phyloP scores from a whole-genome alignment of 139 green algal species.

The Chlorella sp. region DNA sequence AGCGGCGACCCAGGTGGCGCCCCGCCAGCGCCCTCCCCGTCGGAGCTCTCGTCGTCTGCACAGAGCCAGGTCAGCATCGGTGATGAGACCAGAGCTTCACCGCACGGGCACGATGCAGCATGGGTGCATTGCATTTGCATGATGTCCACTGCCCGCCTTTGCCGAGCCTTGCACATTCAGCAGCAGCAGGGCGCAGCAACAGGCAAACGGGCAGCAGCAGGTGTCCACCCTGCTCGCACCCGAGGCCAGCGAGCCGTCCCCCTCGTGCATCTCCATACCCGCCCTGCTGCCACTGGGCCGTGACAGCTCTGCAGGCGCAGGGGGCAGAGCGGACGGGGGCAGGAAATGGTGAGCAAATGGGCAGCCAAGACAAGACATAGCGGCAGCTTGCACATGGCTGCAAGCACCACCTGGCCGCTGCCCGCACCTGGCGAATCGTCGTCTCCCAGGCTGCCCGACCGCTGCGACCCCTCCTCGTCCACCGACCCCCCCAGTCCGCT shows the following conservation, averaged over 20 bases:
- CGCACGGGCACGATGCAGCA: too few species aligned
- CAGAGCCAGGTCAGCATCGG: too few species aligned
- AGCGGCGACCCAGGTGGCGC: background rate
- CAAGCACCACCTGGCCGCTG: too few species aligned
- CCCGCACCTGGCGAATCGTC: background rate
- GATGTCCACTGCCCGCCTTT: too few species aligned
- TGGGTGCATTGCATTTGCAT: too few species aligned
- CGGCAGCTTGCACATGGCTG: too few species aligned
- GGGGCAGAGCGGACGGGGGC: background rate
- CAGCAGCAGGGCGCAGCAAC: too few species aligned
- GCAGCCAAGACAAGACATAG: too few species aligned
- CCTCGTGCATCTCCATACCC: constrained; percentile 24
- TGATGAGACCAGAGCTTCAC: too few species aligned
- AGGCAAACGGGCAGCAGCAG: too few species aligned
- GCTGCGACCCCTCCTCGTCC: background rate
- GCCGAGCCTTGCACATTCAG: too few species aligned
- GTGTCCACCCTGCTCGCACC: background rate
- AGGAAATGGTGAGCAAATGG: background rate
- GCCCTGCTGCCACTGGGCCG: background rate
- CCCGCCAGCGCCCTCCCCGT: background rate
- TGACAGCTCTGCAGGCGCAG: background rate
- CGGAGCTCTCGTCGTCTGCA: constrained; percentile 15
- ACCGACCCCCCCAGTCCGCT: background rate
- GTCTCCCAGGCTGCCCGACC: background rate
- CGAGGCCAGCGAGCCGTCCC: constrained; percentile 39